Evolutionary conservation across 2,329 filamentous ascomycete genomes (phyloP).

Genomic region (Hypomyces perniciosus): DNA sequence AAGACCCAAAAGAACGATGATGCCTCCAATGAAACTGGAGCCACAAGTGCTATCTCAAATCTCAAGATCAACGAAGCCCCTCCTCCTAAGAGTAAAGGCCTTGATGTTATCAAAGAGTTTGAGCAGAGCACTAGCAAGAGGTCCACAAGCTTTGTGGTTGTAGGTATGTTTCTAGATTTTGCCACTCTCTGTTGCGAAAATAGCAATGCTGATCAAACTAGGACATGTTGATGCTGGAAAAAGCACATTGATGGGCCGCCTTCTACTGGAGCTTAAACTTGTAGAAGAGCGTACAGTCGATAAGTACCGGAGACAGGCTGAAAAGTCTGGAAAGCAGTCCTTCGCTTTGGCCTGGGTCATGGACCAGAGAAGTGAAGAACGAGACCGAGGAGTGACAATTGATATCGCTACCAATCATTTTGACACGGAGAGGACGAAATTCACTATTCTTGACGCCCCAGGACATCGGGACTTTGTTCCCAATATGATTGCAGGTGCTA

Average conservation of each 20-base stretch:
- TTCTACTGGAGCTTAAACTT: constrained; percentile 81
- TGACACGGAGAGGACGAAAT: constrained; percentile 77
- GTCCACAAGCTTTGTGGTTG: constrained; percentile 84
- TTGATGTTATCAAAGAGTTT: constrained; percentile 79
- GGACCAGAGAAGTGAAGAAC: constrained; percentile 85
- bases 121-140: constrained; percentile 70
- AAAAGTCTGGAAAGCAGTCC: constrained; percentile 87
- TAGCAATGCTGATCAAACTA: constrained; percentile 29
- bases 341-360: constrained; percentile 97
- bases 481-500: constrained; percentile 97
- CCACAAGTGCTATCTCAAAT: constrained; percentile 26
- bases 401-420: constrained; percentile 95
- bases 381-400: constrained; percentile 86
- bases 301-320: constrained; percentile 80
- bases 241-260: constrained; percentile 93
- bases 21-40: constrained; percentile 19
- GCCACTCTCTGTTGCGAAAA: background rate
- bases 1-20: constrained; percentile 35
- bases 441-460: constrained; percentile 92
- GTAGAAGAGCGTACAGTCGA: constrained; percentile 85
- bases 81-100: constrained; percentile 64
- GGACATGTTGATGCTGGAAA: constrained; percentile 97
- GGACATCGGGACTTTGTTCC: constrained; percentile 95
- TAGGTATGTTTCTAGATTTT: constrained; percentile 53
- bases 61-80: constrained; percentile 47